Evolutionary conservation across 2,329 filamentous ascomycete species (phyloP).

Genomic region (Penicillium sp.): DNA sequence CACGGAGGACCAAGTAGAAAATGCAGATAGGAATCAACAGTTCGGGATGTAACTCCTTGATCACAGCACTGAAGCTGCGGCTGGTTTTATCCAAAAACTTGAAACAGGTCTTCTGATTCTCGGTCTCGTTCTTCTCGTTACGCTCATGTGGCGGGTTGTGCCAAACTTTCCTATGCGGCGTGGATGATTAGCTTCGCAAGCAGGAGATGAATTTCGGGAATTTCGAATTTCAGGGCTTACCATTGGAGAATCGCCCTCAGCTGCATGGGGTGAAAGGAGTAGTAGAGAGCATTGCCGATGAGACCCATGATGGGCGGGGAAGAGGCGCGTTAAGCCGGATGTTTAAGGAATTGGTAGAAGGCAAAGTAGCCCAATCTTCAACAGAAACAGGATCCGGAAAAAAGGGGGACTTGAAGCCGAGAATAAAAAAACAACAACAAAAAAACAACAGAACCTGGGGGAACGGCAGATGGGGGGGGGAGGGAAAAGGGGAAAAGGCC

Average conservation of each 20-base stretch:
- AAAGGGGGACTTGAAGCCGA: slow-evolving; percentile 12
- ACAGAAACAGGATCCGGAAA: background rate
- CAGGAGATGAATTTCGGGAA: slow-evolving; percentile 7
- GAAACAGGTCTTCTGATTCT: slow-evolving; percentile 79
- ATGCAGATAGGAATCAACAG: slow-evolving; percentile 83
- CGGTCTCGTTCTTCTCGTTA: slow-evolving; percentile 71
- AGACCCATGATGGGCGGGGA: slow-evolving; percentile 38
- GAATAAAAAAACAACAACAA: slow-evolving; percentile 1
- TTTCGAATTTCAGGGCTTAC: slow-evolving; percentile 50
- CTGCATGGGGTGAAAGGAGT: slow-evolving; percentile 71
- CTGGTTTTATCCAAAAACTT: slow-evolving; percentile 82
- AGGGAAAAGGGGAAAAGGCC: slow-evolving; percentile 21
- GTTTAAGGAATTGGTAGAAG: background rate
- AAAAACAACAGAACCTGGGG: slow-evolving; percentile 11
- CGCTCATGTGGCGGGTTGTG: slow-evolving; percentile 90
- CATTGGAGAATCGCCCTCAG: slow-evolving; percentile 85
- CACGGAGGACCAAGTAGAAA: slow-evolving; percentile 91
- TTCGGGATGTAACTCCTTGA: slow-evolving; percentile 93
- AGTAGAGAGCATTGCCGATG: slow-evolving; percentile 63
- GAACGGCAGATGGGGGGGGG: slow-evolving; percentile 10
- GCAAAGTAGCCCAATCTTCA: background rate
- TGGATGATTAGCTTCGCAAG: slow-evolving; percentile 11
- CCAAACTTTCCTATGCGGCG: slow-evolving; percentile 77
- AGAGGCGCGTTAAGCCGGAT: slow-evolving; percentile 7
- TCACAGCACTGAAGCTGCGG: slow-evolving; percentile 89